Base-by-base conservation (phyloP, 148 eudicot genomes). In the Agrostemma githago region DNA sequence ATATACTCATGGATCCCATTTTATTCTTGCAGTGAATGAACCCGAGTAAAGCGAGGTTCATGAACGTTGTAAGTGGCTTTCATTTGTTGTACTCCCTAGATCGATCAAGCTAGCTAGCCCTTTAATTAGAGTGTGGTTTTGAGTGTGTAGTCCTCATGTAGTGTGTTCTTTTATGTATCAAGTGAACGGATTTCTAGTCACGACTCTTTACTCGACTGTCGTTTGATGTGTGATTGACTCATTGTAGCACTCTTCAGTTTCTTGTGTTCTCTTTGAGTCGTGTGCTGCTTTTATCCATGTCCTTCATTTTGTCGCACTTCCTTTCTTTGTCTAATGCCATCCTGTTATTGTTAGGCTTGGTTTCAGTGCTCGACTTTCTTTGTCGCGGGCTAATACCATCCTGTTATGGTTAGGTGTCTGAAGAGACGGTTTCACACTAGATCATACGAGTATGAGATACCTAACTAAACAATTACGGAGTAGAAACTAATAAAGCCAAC, bases 1-100 rank as follows among this genome's bases (percentile, higher is more conserved):
- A 26, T 26, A 12, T 37, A 21, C 5, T 73, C 54, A 34, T 58
- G 38, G 21, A 40, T 12, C 10, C 8, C 19, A 20, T 21, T 74
- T 38, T 65, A 40, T 15, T 68, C 57, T 61, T 74, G 78, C 82
- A 79, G 82, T 79, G 74, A 79, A 40, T 79, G 74, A 79, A 40
- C 63, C 66, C 56, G 63, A 11, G 41, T n/a, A 53, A 20, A 46
- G 60, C 37, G 16, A 40, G 70, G 48, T 54, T 21, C 51, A 43
- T 69, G 62, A 74, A 74, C 46, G 9, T 12, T 51, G 38, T 11
- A 8, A 48, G 40, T 21, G 39, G 54, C 41, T 44, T 60, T 59
- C 21, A 9, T 53, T 67, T 66, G 64, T 46, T 65, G 21, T 46
- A 74, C 34, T 26, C 34, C 34, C 1, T 26, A 26, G 34, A 26